A percentile compares a stretch with the other conserved stretches of the same genome.
These are phyloP conservation scores for Xylariaceae sp. DNA, from an alignment of 2,329 filamentous ascomycete species.

Conservation along the genomic window DNA sequence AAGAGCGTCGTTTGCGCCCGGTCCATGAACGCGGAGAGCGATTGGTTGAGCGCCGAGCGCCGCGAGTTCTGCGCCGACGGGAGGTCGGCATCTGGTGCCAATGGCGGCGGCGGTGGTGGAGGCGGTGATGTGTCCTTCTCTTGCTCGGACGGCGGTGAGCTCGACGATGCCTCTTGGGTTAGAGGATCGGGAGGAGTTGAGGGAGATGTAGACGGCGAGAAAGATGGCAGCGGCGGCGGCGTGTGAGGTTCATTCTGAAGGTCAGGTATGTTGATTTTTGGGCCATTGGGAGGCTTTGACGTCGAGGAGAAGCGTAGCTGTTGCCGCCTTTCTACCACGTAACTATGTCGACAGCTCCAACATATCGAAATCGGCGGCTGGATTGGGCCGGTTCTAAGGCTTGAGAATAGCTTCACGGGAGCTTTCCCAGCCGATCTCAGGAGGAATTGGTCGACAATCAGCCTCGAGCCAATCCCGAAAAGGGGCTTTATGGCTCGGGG, in stretches of 20 bases:
- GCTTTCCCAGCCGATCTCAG: constrained; percentile 26
- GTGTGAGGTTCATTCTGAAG: constrained; percentile 1
- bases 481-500: constrained; percentile 37
- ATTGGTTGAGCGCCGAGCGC: constrained; percentile 50
- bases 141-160: constrained; percentile 7
- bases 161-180: not conserved
- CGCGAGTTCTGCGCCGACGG: constrained; percentile 54
- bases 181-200: constrained; percentile 2
- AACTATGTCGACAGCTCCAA: constrained; percentile 36
- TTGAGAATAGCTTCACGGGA: constrained; percentile 32
- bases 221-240: constrained; percentile 2
- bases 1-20: constrained; percentile 84
- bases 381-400: constrained; percentile 7
- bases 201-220: constrained; percentile 1
- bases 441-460: constrained; percentile 37
- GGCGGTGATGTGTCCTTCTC: constrained; percentile 12
- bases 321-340: constrained; percentile 26
- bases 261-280: constrained; percentile 8
- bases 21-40: constrained; percentile 81
- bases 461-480: constrained; percentile 35
- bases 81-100: constrained; percentile 41
- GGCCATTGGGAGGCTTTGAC: constrained; percentile 31
- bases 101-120: constrained; percentile 16
- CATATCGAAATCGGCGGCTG: constrained; percentile 33
- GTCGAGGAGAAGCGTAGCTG: constrained; percentile 41